Conservation (phyloP, 129 eudicot species). For the Tagetes patula region DNA sequence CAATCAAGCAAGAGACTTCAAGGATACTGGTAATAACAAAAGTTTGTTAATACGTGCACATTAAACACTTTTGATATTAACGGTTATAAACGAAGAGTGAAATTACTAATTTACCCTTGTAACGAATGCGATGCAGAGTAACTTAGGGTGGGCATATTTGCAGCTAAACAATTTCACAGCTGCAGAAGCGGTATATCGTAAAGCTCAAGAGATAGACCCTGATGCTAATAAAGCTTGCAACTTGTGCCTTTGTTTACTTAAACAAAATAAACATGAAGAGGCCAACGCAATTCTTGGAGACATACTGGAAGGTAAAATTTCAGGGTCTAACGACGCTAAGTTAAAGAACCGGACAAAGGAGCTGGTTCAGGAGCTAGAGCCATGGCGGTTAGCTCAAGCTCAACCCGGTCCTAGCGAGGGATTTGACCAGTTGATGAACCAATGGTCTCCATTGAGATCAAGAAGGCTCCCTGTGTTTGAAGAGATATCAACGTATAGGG, state of each 20-base stretch:
- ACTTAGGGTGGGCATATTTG: conserved; percentile 86
- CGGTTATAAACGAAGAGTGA: background rate
- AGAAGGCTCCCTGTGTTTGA: conserved; percentile 76
- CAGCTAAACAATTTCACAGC: conserved; percentile 61
- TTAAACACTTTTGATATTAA: background rate
- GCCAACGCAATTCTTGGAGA: conserved; percentile 48
- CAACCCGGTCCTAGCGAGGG: conserved; percentile 28
- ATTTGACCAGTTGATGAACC: conserved; percentile 65
- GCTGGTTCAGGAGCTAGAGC: conserved; percentile 62
- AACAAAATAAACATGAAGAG: conserved; percentile 49
- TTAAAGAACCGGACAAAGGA: conserved; percentile 50
- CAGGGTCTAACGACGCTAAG: conserved; percentile 63
- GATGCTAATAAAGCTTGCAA: conserved; percentile 84
- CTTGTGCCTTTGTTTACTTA: conserved; percentile 59
- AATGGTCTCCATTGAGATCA: conserved; percentile 55
- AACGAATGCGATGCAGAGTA: conserved; percentile 52
- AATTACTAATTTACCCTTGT: conserved; percentile 18
- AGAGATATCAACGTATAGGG: conserved; percentile 63
- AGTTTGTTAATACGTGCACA: background rate
- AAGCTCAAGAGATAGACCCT: conserved; percentile 74
- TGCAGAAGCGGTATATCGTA: conserved; percentile 70
- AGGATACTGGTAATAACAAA: conserved; percentile 68
- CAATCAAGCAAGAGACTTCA: conserved; percentile 76
- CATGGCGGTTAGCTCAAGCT: conserved; percentile 30
- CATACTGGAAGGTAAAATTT: conserved; percentile 48